Evolutionary conservation across 306 rosid species (phyloP), one percentile per base, ranked within the genome.

Genomic region (Vigna trinervia): DNA sequence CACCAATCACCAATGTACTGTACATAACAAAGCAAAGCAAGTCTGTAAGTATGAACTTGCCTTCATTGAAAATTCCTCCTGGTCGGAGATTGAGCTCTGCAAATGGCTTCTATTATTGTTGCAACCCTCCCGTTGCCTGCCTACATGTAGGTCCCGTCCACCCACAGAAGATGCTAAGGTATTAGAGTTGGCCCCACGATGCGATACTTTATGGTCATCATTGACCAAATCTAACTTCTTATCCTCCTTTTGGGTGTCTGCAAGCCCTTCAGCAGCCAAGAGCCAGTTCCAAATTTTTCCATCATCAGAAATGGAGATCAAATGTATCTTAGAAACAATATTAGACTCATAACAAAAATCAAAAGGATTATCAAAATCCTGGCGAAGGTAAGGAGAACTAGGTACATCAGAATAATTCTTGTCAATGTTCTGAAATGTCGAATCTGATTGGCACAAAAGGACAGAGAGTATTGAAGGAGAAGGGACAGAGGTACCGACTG

Each of bases 201-300:
- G 70, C 48, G 84, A 82, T 70, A 79, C 51, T 69, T 81, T 82
- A 81, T 32, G 71, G 11, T 56, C 73, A 69, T 71, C 84, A 74
- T 80, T 79, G 73, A 85, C 81, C 73, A 72, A 58, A 76, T 76
- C 84, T 81, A 82, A 73, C 71, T 79, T 83, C 77, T 81, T 67
- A 32, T 85, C 88, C 65, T 77, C 85, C 68, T 82, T 92, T 80
- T 77, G 85, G 62, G 76, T 38, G 76, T 89, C 90, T 73, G 83
- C 89, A 51, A 48, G 65, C 58, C 90, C 91, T 86, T 96, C 93
- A 61, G 88, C 87, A 77, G 96, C 91, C 88, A 91, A 80, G 63
- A 93, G 90, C 99, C 99, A 96, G 86, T 85, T 85, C 99, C 98
- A 96, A 78, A 96, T 71, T 85, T 92, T 96, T 38, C 98, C 99